Base-by-base conservation (phyloP, 2,329 filamentous ascomycete genomes). In the Fusarium redolens region DNA sequence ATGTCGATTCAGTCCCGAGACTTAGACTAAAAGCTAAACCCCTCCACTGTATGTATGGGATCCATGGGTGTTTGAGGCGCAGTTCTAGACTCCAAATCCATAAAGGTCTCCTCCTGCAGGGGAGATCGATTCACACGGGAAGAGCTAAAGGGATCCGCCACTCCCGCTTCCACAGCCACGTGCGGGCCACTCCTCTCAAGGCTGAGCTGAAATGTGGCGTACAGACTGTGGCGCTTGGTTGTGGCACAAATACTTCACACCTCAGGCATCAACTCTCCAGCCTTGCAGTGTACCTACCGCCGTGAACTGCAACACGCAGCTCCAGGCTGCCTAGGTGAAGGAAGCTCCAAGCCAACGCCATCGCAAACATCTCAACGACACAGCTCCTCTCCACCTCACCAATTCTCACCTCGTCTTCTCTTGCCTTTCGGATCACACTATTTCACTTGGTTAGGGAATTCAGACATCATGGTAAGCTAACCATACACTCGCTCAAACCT, bases 261-360 rank as follows among this genome's bases (percentile, higher is more conserved):
- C 80, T 81, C 74, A 81, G 80, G 80, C 80, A 81, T 28, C 45
- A 55, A 37, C 18, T 25, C 20, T 65, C 74, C 74, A 79, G 78
- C 78, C 77, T 79, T 71, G 76, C 68, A 61, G 45, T 60, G 54
- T 54, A 58, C 60, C 67, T 55, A 35, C 64, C 20, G 58, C 64
- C 50, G 18, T 38, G 73, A 69, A 72, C 72, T 70, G 77, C 75
- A 78, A 78, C 78, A 82, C 82, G 82, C 82, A 84, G 82, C 83
- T 84, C 80, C 81, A 79, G 82, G 82, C 80, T 84, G 83, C 83
- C 83, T 84, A 48, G 66, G 66, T 69, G 82, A 80, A 80, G 70
- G 73, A 78, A 81, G 79, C 80, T 81, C 78, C 79, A 80, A 75
- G 66, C 72, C 78, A 75, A 77, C 65, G 73, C 74, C 75, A 60